Percentiles rank a stretch among this genome's conserved stretches.
Evolutionary conservation across 768 basidiomycete species (phyloP).

Genomic region (Mycena albidolilacea): DNA sequence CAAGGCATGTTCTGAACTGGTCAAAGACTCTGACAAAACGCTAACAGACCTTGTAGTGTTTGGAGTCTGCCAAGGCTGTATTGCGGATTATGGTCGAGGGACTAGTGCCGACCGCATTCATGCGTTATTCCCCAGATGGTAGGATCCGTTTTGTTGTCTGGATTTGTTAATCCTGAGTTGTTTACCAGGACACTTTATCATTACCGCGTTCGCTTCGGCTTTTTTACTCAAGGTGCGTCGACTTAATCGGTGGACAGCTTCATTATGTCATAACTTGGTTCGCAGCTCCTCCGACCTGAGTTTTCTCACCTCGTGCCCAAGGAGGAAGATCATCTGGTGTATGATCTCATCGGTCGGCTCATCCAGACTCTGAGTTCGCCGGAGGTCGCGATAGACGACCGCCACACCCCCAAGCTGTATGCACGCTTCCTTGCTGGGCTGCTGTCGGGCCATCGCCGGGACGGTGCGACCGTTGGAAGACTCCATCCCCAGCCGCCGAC

Average conservation of each 20-base stretch:
- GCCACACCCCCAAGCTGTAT: constrained; percentile 85
- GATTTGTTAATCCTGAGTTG: background rate
- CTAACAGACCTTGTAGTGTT: constrained; percentile 63
- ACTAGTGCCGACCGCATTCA: constrained; percentile 79
- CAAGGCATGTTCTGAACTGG: constrained; percentile 61
- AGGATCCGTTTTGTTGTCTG: constrained; percentile 37
- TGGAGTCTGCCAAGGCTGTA: constrained; percentile 78
- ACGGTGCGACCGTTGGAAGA: constrained; percentile 55
- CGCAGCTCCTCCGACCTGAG: constrained; percentile 80
- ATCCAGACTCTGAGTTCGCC: constrained; percentile 81
- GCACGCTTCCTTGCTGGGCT: constrained; percentile 85
- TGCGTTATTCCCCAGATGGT: constrained; percentile 87
- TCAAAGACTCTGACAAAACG: background rate
- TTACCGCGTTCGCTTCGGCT: constrained; percentile 85
- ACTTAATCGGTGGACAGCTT: background rate
- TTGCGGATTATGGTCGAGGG: constrained; percentile 75
- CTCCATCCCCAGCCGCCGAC: constrained; percentile 66
- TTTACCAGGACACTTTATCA: constrained; percentile 77
- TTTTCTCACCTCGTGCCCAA: constrained; percentile 73
- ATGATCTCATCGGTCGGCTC: constrained; percentile 77
- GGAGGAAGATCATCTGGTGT: constrained; percentile 80
- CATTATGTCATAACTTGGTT: constrained; percentile 1
- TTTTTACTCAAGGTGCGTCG: constrained; percentile 81
- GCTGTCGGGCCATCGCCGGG: constrained; percentile 77
- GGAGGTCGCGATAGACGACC: constrained; percentile 84